Conservation (phyloP, 2,329 filamentous ascomycete genomes). For the Stenocarpella maydis region DNA sequence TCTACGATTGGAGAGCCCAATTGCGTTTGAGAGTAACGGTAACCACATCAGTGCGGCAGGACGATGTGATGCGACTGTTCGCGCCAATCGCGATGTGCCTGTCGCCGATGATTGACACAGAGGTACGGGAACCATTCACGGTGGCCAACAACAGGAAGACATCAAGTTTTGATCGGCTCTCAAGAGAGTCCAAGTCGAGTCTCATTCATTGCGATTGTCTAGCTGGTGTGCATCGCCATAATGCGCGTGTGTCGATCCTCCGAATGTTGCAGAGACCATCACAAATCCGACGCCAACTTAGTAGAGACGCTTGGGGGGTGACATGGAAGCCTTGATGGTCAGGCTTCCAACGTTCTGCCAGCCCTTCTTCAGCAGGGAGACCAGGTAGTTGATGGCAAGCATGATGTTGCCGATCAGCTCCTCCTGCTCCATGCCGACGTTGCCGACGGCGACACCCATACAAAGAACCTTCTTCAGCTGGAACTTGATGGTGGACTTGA, state of each 20-base stretch:
- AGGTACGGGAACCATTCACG: neutral
- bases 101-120: neutral
- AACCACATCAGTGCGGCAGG: neutral
- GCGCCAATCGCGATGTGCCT: constrained; percentile 15
- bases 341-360: constrained; percentile 99
- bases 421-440: constrained; percentile 96
- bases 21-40: neutral
- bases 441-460: constrained; percentile 99
- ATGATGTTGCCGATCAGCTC: constrained; percentile 99
- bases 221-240: constrained; percentile 5
- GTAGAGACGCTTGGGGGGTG: constrained; percentile 96
- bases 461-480: constrained; percentile 99
- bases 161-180: neutral
- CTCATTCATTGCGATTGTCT: constrained; percentile 19
- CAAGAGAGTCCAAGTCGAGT: constrained; percentile 21
- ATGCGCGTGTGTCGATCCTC: constrained; percentile 1
- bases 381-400: constrained; percentile 99
- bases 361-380: constrained; percentile 99
- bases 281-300: constrained; percentile 57
- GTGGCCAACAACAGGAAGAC: neutral
- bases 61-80: constrained; percentile 10
- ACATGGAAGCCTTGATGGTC: constrained; percentile 99
- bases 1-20: neutral
- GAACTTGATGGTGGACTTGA: constrained; percentile 99
- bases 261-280: constrained; percentile 32